Base-by-base conservation (phyloP, 352 stramenopile species). In the Phytopythium oedochilum region DNA sequence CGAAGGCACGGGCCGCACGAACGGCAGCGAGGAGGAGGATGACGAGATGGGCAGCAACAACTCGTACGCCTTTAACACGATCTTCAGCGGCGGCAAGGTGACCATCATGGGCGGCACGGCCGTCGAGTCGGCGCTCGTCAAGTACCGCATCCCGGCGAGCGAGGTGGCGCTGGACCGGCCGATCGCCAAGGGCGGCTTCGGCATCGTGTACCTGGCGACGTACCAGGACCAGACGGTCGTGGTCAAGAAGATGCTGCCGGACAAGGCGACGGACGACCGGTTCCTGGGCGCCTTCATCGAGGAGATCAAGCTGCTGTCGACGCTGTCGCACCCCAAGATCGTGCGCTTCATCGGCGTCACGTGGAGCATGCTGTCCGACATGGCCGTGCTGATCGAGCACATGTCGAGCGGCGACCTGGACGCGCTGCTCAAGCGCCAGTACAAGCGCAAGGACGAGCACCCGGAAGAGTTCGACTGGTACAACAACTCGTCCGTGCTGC, bases 351-450 rank as follows among this genome's bases (percentile, higher is more conserved):
- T 94, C 9, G 84, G 84, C 36, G 80, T 94, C 47, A 89, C 70
- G 47, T 94, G 84, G 84, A 92, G 78, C 49, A 94, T 86, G 71
- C 65, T 94, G n/a, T 78, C 77, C 10, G 81, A 94, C 48, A 88
- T 94, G 64, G 75, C 81, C 0, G 79, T 94, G 29, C 63, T 94
- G 18, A 83, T 88, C 53, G 83, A 94, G 65, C 89, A 79, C 69
- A 86, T 92, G 79, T 66, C 75, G 18, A 85, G 79, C 25, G 83
- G 83, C 18, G 83, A 94, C 52, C 61, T 94, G 12, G 75, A 89
- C 48, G 72, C 75, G 53, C 63, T 94, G 22, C 65, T 94, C 15
- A 83, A 88, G 58, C 64, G 77, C 22, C 76, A 89, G 53, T 49
- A 64, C 44, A 57, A 59, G 7, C 69, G 64, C 6, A 71, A 82